Conservation (phyloP, 768 basidiomycete species). For the Mycena kentingensis region DNA sequence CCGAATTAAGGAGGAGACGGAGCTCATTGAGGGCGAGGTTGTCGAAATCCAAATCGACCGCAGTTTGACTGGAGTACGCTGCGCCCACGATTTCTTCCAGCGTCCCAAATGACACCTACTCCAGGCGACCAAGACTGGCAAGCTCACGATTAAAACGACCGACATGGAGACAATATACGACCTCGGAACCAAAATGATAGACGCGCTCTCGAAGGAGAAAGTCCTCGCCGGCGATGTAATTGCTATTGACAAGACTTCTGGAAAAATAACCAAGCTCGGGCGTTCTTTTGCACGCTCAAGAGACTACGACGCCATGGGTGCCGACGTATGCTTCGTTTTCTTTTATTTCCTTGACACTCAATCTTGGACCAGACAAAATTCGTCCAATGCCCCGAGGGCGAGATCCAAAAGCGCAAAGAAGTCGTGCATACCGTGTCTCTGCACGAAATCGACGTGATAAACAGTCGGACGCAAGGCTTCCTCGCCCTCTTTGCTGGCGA, state of each 20-base stretch:
- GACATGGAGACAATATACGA: conserved; percentile 99
- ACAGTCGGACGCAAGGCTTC: conserved; percentile 97
- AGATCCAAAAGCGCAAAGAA: conserved; percentile 96
- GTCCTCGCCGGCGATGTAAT: conserved; percentile 94
- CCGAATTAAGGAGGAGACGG: conserved; percentile 95
- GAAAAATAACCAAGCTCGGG: conserved; percentile 94
- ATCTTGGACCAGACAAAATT: conserved; percentile 78
- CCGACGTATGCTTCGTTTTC: conserved; percentile 69
- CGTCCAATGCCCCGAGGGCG: conserved; percentile 96
- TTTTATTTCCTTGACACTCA: conserved; percentile 4
- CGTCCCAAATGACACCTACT: not conserved
- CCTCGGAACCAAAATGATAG: conserved; percentile 98
- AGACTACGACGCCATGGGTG: conserved; percentile 99
- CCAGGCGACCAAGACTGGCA: conserved; percentile 96
- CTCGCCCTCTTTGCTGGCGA: conserved; percentile 93
- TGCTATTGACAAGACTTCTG: conserved; percentile 95
- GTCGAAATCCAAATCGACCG: conserved; percentile 99
- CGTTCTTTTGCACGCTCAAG: conserved; percentile 95
- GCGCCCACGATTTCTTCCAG: not conserved
- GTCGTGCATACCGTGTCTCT: conserved; percentile 96
- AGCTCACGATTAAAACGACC: conserved; percentile 95
- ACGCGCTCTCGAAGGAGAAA: conserved; percentile 95
- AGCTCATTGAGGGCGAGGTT: conserved; percentile 96
- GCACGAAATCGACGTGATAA: conserved; percentile 99
- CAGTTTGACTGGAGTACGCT: conserved; percentile 88